Conservation (phyloP, 305 asterid species). For the Fraxinus latifolia region DNA sequence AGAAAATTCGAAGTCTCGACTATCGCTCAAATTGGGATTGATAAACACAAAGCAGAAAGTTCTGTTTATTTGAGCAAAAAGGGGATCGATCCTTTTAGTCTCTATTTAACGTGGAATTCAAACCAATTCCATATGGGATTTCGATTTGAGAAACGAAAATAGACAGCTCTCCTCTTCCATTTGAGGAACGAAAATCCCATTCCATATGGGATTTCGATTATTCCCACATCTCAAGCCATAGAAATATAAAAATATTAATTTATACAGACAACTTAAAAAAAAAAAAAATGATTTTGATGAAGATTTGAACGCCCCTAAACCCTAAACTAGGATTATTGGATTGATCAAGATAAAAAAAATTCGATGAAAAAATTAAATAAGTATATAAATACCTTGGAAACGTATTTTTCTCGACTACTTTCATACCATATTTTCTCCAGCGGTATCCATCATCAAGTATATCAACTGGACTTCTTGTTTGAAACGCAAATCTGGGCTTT, state of each 20-base stretch:
- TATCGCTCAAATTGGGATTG: not conserved
- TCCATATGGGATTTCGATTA: not conserved
- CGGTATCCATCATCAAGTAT: slow-evolving; percentile 51
- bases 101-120: not conserved
- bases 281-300: no score
- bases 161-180: not conserved
- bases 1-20: not conserved
- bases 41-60: not conserved
- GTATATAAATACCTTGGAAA: slow-evolving; percentile 38
- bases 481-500: slow-evolving; percentile 38
- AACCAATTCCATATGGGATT: not conserved
- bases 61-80: not conserved
- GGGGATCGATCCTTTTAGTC: not conserved
- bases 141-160: not conserved
- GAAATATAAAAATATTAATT: not conserved
- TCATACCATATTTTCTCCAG: slow-evolving; percentile 51
- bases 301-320: not conserved
- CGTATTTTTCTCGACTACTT: slow-evolving; percentile 42
- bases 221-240: not conserved
- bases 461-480: slow-evolving; percentile 47
- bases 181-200: not conserved
- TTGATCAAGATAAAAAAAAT: no score
- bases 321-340: not conserved
- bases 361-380: not conserved
- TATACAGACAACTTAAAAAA: no score